Percentiles rank a stretch among this genome's conserved stretches.
These are phyloP conservation scores for Russula dissimulans DNA, from an alignment of 768 basidiomycete species.

Conservation along the genomic window DNA sequence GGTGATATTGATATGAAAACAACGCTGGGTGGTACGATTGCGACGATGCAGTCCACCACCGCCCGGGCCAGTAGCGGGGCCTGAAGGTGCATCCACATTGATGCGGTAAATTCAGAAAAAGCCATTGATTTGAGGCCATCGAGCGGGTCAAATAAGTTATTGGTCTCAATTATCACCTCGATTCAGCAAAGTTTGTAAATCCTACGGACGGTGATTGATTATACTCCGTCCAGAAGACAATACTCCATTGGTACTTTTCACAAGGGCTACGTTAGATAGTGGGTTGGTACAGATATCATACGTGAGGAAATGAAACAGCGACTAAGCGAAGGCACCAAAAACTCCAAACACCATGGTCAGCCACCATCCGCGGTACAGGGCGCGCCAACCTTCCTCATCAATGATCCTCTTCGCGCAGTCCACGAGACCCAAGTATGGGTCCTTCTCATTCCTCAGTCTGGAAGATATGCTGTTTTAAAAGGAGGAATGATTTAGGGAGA, in stretches of 20 bases:
- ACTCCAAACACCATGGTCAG: slow-evolving; percentile 58
- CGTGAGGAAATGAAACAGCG: neutral
- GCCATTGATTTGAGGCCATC: too few species aligned
- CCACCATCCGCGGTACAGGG: slow-evolving; percentile 84
- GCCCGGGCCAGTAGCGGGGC: slow-evolving; percentile 21
- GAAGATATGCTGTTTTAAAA: slow-evolving; percentile 1
- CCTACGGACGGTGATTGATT: too few species aligned
- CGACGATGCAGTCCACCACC: slow-evolving; percentile 52
- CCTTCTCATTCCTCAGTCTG: slow-evolving; percentile 53
- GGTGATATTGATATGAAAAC: too few species aligned
- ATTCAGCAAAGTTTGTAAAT: too few species aligned
- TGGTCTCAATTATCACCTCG: too few species aligned
- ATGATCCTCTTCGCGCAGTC: slow-evolving; percentile 72
- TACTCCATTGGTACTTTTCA: too few species aligned
- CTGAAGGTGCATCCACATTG: slow-evolving; percentile 23
- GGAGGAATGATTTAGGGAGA: neutral
- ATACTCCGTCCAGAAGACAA: too few species aligned
- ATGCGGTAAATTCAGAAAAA: slow-evolving; percentile 16
- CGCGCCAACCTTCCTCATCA: slow-evolving; percentile 66
- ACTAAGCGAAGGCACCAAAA: slow-evolving; percentile 38
- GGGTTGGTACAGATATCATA: slow-evolving; percentile 2
- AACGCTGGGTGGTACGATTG: slow-evolving; percentile 66
- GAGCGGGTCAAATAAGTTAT: too few species aligned
- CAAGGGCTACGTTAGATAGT: neutral
- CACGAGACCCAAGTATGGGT: slow-evolving; percentile 66